Evolutionary conservation across 768 basidiomycete genomes (phyloP).

Genomic region (Termitomyces sp.): DNA sequence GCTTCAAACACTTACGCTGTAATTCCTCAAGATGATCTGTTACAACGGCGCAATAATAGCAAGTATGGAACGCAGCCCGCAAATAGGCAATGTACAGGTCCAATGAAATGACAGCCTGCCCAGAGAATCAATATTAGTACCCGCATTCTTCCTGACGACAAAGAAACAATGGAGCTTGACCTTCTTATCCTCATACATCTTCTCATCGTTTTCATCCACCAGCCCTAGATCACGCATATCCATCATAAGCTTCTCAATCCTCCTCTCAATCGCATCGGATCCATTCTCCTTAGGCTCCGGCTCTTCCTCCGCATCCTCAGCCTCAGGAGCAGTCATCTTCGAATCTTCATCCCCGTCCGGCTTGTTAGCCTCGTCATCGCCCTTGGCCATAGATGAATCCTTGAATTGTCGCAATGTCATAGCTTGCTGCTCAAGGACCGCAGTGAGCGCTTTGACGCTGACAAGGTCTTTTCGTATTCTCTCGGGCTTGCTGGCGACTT

Average conservation of each 20-base stretch:
- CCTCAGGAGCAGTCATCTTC: constrained; percentile 25
- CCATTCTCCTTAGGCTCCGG: constrained; percentile 58
- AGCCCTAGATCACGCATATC: constrained; percentile 63
- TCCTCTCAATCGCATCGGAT: constrained; percentile 76
- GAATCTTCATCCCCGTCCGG: constrained; percentile 15
- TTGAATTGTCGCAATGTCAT: constrained; percentile 42
- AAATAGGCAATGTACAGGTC: constrained; percentile 94
- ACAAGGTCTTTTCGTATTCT: constrained; percentile 77
- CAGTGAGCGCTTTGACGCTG: constrained; percentile 67
- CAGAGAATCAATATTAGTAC: constrained; percentile 7
- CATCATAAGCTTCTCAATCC: constrained; percentile 70
- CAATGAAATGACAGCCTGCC: constrained; percentile 71
- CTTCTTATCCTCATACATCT: constrained; percentile 65
- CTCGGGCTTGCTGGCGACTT: constrained; percentile 74
- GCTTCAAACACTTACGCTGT: constrained; percentile 90
- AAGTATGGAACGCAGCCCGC: constrained; percentile 87
- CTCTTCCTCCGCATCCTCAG: constrained; percentile 43
- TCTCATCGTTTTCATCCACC: constrained; percentile 57
- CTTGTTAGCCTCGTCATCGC: constrained; percentile 21
- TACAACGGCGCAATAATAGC: constrained; percentile 96
- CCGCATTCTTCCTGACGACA: background rate
- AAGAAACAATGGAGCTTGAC: constrained; percentile 30
- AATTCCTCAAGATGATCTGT: constrained; percentile 94
- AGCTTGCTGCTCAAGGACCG: constrained; percentile 71
- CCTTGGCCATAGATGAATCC: constrained; percentile 24